phyloP scores from a whole-genome alignment of 495 filamentous ascomycete genomes.

The Tuber brumale region DNA sequence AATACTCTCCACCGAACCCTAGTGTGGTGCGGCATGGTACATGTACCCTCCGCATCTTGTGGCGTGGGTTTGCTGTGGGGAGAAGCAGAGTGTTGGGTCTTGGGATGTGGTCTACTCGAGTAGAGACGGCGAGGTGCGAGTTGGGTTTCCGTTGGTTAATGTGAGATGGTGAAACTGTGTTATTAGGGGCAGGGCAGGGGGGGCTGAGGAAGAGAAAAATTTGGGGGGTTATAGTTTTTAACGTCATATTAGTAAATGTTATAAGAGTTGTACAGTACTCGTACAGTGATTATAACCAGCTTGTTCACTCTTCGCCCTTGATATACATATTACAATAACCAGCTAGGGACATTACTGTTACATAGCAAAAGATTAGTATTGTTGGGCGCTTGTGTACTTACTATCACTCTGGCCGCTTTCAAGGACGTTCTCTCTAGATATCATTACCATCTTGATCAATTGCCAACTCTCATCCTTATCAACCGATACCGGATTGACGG shows the following conservation, averaged over 20 bases:
- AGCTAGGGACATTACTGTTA: neutral
- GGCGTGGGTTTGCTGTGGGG: neutral
- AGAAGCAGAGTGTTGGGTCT: neutral
- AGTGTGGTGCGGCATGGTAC: too few species aligned
- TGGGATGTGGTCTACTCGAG: neutral
- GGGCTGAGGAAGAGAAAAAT: neutral
- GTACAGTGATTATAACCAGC: neutral
- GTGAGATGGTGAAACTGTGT: neutral
- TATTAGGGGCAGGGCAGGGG: neutral
- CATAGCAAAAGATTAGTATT: neutral
- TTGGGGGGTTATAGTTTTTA: neutral
- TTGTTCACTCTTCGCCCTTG: neutral
- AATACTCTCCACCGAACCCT: too few species aligned
- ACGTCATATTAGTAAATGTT: constrained; percentile 5
- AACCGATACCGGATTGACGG: neutral
- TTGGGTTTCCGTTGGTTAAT: neutral
- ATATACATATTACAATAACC: neutral
- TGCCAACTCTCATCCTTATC: neutral
- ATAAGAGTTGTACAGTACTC: neutral
- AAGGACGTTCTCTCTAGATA: neutral
- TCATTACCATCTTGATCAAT: neutral
- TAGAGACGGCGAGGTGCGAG: neutral
- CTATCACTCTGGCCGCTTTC: neutral
- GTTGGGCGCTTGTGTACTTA: neutral
- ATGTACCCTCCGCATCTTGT: neutral